These are phyloP conservation scores for Colletotrichum sp. DNA, from an alignment of 2,329 filamentous ascomycete genomes.

Conservation along the genomic window DNA sequence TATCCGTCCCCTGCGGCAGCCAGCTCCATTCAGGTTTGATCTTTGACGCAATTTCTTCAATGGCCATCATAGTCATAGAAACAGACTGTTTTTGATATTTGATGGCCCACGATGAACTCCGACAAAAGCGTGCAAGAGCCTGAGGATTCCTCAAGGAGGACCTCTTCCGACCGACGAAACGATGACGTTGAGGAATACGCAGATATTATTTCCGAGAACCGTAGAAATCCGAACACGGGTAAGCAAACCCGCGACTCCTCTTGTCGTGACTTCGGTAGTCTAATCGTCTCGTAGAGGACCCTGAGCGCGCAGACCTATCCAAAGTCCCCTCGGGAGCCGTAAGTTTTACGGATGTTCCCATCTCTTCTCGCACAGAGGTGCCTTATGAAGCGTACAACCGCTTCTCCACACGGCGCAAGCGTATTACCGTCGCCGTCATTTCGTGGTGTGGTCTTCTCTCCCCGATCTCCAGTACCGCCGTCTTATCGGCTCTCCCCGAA, in stretches of 20 bases:
- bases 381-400: constrained; percentile 68
- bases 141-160: not conserved
- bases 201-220: not conserved
- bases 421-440: constrained; percentile 70
- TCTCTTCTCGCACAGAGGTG: constrained; percentile 32
- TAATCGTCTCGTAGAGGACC: not conserved
- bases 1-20: not conserved
- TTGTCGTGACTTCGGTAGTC: not conserved
- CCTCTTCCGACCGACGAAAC: not conserved
- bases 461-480: constrained; percentile 75
- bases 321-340: constrained; percentile 10
- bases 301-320: not conserved
- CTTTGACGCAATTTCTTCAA: not conserved
- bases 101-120: not conserved
- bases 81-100: not conserved
- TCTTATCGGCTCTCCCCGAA: constrained; percentile 76
- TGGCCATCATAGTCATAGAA: not conserved
- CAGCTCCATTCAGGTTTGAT: not conserved
- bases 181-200: constrained; percentile 13
- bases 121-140: not conserved
- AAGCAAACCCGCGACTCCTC: not conserved
- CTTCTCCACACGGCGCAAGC: constrained; percentile 66
- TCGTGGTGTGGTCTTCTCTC: constrained; percentile 79
- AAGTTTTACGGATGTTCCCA: constrained; percentile 3
- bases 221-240: not conserved